Evolutionary conservation across 352 stramenopile genomes (phyloP).

Genomic region (Achlya hypogyna): DNA sequence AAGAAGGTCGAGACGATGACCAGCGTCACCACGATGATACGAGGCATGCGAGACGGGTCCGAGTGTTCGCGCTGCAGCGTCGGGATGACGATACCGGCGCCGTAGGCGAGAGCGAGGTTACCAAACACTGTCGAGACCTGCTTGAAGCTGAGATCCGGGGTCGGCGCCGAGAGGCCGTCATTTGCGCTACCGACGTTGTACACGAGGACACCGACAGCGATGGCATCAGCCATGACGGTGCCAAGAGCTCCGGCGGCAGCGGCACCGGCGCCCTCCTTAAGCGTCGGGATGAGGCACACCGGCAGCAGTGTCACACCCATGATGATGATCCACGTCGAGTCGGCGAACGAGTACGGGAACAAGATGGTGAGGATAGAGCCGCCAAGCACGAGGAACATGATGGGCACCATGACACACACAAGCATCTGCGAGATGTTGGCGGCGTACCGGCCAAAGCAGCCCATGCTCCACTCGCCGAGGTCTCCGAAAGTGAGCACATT

Average conservation of each 20-base stretch:
- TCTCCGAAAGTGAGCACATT: constrained; percentile 20
- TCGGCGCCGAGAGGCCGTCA: neutral
- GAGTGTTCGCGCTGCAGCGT: constrained; percentile 21
- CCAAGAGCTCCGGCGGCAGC: constrained; percentile 18
- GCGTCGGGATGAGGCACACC: constrained; percentile 21
- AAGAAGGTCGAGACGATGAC: constrained; percentile 20
- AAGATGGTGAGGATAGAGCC: constrained; percentile 10
- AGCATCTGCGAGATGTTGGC: constrained; percentile 19
- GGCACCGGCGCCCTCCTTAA: constrained; percentile 21
- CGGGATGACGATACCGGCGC: constrained; percentile 21
- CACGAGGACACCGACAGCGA: constrained; percentile 15
- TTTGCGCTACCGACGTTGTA: neutral
- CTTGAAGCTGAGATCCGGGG: constrained; percentile 15
- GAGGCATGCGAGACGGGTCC: constrained; percentile 20
- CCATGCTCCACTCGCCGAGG: constrained; percentile 20
- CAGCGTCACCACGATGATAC: constrained; percentile 19
- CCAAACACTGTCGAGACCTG: constrained; percentile 15
- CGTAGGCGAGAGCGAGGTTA: constrained; percentile 20
- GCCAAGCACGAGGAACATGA: constrained; percentile 22
- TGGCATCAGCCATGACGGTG: constrained; percentile 21
- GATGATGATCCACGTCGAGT: constrained; percentile 22
- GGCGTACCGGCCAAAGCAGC: constrained; percentile 11
- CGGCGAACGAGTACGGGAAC: constrained; percentile 17
- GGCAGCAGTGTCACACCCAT: constrained; percentile 21
- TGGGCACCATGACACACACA: constrained; percentile 20